Evolutionary conservation across 768 basidiomycete genomes (phyloP), one percentile per base, ranked within the genome.

Genomic region (Aureoboletus auriporus): DNA sequence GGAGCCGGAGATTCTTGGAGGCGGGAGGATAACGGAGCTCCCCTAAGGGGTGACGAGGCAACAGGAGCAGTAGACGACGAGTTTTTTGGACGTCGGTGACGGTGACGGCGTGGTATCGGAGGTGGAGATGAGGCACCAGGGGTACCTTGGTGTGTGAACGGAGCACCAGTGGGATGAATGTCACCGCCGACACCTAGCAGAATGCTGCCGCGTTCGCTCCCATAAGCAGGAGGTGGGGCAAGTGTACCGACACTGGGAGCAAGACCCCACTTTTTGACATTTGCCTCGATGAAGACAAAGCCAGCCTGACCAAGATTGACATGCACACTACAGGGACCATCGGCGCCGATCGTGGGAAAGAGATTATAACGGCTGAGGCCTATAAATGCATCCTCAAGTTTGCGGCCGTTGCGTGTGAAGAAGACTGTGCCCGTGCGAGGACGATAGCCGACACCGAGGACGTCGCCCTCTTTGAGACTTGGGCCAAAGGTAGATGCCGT

Each of bases 211-310:
- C 93, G 79, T 66, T 99, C 96, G 59, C 89, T 93, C 14, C 96
- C 96, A 68, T 98, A 98, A 1, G 96, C 94, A 6, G 96, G 96
- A 27, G 96, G 96, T 13, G 96, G 96, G 2, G 95, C 95, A 9
- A 98, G 77, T 0, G 96, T 98, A 40, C 96, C 96, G 12, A 94
- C 86, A 65, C 93, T 96, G 8, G 96, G 96, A 30, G 96, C 96
- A 29, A 98, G 70, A 14, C 96, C 96, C 96, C 96, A 99, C 66
- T 97, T 98, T 78, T 99, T 99, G 53, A 99, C 96, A 63, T 99
- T 97, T 30, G 96, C 96, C 71, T 99, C 96, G 60, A 99, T 97
- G 59, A 96, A 98, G 34, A 98, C 96, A 64, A 99, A 99, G 5
- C 96, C 96, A 5, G 91, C 86, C 69, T 98, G 96, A 8, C 96